phyloP scores from a whole-genome alignment of 106 monocot species.

The Gastrodia elata region DNA sequence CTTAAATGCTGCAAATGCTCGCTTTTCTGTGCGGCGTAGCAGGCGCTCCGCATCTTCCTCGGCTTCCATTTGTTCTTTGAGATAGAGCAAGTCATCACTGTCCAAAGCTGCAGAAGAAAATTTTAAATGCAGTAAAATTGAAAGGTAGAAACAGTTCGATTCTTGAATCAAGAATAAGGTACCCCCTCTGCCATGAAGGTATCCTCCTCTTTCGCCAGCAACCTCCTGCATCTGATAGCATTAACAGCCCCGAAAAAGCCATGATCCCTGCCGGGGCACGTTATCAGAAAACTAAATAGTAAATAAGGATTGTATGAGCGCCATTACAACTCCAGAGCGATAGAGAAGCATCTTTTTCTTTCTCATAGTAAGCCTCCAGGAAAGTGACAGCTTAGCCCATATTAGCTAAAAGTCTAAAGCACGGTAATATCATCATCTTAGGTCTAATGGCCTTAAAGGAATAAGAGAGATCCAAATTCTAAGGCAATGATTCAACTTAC shows the following conservation, averaged over 20 bases:
- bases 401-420: too few relatives aligned
- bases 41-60: slow-evolving; percentile 99
- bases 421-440: too few relatives aligned
- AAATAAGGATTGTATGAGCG: not conserved
- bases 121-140: not conserved
- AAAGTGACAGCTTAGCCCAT: not conserved
- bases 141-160: not conserved
- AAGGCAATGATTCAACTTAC: too few relatives aligned
- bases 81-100: slow-evolving; percentile 94
- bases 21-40: slow-evolving; percentile 83
- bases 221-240: slow-evolving; percentile 97
- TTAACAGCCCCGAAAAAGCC: slow-evolving; percentile 66
- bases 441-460: too few relatives aligned
- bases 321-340: not conserved
- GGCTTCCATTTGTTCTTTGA: slow-evolving; percentile 99
- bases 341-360: not conserved
- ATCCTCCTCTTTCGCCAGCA: slow-evolving; percentile 96
- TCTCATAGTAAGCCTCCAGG: not conserved
- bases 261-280: slow-evolving; percentile 98
- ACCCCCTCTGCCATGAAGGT: slow-evolving; percentile 98
- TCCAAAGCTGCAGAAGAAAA: slow-evolving; percentile 61
- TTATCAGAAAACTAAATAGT: slow-evolving; percentile 70
- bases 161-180: slow-evolving; percentile 9
- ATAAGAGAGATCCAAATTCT: too few relatives aligned
- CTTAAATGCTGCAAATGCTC: slow-evolving; percentile 98